Evolutionary conservation across 2,329 filamentous ascomycete genomes (phyloP), one percentile per base, ranked within the genome.

Genomic region (Myriosclerotinia duriaeana): DNA sequence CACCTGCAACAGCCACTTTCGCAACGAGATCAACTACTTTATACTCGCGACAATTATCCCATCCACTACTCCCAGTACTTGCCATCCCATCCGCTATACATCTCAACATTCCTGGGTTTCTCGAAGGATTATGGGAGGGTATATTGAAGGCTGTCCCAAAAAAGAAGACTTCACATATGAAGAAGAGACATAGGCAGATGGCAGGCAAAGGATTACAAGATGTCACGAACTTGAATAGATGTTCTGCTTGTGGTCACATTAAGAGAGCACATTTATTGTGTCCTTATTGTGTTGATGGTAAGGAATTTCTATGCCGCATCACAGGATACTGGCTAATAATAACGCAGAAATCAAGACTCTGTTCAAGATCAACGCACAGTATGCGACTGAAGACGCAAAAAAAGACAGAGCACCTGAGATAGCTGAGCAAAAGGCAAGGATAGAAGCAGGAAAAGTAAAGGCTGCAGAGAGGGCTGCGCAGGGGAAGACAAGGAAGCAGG

Each of bases 81-180:
- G 80, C 86, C 8, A 78, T 89, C 50, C 87, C 90, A 34, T 81
- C 84, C 15, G 79, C 81, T 50, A 81, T 91, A 71, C 83, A 79
- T 34, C 78, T 87, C 71, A 86, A 81, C 60, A 81, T 93, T 62
- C 88, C 90, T 7, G 84, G 85, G 6, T 76, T 93, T n/a, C 80
- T 97, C 30, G 88, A 86, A 66, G 91, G 90, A 70, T 88, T 99
- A 74, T 98, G 94, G 94, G 94, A 97, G 72, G 93, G 91, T 7
- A 86, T 99, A 55, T 83, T 99, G 72, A 89, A 89, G 71, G 95
- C 95, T 1, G 95, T 98, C 20, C 95, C 95, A 6, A 99, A 99
- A 85, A 98, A 97, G 82, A 99, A 98, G 86, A 96, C 93, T 44
- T 97, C 94, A 53, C 92, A 99, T 79, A 92, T 92, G 83, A 97